phyloP scores from a whole-genome alignment of 148 eudicot species.

The Linanthus parryae region DNA sequence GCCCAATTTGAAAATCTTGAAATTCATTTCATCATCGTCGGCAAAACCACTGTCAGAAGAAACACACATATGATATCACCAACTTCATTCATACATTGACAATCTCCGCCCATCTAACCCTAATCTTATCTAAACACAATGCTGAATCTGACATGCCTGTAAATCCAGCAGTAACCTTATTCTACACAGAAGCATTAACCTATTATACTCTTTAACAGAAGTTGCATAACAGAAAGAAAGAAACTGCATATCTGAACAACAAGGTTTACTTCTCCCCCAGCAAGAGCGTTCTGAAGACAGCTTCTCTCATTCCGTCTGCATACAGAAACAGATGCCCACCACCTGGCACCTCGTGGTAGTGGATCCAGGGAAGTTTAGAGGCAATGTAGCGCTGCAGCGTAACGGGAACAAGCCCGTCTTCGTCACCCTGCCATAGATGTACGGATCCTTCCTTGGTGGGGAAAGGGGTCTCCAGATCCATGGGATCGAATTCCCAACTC shows the following conservation, averaged over 20 bases:
- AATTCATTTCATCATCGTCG: no score
- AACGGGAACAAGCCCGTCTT: constrained; percentile 48
- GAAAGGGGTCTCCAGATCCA: constrained; percentile 48
- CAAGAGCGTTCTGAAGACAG: constrained; percentile 50
- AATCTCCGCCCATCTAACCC: no score
- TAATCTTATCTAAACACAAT: no score
- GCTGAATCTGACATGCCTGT: no score
- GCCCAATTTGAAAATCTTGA: no score
- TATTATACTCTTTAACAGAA: no score
- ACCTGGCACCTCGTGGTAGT: constrained; percentile 61
- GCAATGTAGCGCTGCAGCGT: constrained; percentile 54
- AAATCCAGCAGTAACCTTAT: no score
- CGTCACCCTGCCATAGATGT: constrained; percentile 84
- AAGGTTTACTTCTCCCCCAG: constrained; percentile 12
- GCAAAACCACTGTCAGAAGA: no score
- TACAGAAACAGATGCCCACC: constrained; percentile 66
- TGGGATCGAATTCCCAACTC: constrained; percentile 43
- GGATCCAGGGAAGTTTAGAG: constrained; percentile 57
- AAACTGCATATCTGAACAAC: neutral
- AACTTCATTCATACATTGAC: no score
- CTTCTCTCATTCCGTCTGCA: constrained; percentile 48
- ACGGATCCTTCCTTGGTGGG: constrained; percentile 52
- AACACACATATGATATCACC: no score
- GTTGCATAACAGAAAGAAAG: no score
- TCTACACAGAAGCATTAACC: no score